phyloP scores from a whole-genome alignment of 2,329 filamentous ascomycete species.

The Trichothecium sympodiale region DNA sequence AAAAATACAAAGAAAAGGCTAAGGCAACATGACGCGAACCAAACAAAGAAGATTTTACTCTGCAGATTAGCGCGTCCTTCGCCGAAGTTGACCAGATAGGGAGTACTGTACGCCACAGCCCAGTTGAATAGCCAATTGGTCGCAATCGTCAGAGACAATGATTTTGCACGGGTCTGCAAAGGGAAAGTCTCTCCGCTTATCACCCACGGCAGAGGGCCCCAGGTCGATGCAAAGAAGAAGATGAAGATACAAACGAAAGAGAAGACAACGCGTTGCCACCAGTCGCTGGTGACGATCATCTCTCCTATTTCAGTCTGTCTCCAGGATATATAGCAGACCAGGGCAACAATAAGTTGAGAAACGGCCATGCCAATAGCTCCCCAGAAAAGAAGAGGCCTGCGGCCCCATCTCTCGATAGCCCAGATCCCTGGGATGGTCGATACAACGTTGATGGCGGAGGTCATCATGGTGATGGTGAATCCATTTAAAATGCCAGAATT shows the following conservation, averaged over 20 bases:
- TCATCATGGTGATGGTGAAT: conserved; percentile 26
- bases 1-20: conserved; percentile 67
- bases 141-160: conserved; percentile 53
- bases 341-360: conserved; percentile 48
- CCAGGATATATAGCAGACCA: conserved; percentile 44
- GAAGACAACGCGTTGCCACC: conserved; percentile 43
- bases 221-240: conserved; percentile 59
- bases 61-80: conserved; percentile 60
- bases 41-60: conserved; percentile 69
- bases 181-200: conserved; percentile 42
- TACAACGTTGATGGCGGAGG: conserved; percentile 24
- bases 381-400: conserved; percentile 49
- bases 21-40: conserved; percentile 59
- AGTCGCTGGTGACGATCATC: conserved; percentile 36
- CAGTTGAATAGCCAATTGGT: conserved; percentile 58
- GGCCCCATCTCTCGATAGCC: conserved; percentile 28
- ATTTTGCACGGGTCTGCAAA: conserved; percentile 46
- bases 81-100: conserved; percentile 68
- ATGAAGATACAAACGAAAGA: conserved; percentile 56
- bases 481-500: conserved; percentile 24
- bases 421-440: conserved; percentile 26
- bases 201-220: conserved; percentile 33
- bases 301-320: conserved; percentile 36
- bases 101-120: conserved; percentile 70
- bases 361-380: conserved; percentile 52